Evolutionary conservation across 768 basidiomycete genomes (phyloP).

Genomic region (Steccherinum ochraceum): DNA sequence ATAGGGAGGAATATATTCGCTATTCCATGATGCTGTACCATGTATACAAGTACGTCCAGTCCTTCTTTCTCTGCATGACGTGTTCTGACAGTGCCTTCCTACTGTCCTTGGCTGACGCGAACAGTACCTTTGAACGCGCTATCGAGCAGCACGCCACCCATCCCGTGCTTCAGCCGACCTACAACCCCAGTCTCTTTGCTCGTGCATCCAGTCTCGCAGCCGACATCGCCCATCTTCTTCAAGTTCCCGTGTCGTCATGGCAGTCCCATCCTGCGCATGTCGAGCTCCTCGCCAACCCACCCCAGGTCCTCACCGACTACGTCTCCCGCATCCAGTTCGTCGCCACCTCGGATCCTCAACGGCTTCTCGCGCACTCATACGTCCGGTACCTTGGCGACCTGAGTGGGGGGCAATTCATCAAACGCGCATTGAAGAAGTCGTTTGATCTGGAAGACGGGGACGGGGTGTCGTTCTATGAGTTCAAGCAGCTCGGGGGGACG

Average conservation of each 20-base stretch:
- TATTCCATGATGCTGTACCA: conserved; percentile 78
- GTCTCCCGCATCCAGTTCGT: conserved; percentile 39
- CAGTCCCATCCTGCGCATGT: conserved; percentile 47
- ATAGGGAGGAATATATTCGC: conserved; percentile 58
- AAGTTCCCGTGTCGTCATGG: conserved; percentile 49
- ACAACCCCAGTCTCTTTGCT: conserved; percentile 63
- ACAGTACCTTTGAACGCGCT: conserved; percentile 49
- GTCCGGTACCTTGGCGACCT: conserved; percentile 81
- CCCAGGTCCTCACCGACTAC: conserved; percentile 46
- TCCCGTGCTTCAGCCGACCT: conserved; percentile 58
- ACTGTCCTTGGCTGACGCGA: not conserved
- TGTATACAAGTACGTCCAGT: conserved; percentile 57
- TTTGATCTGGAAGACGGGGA: conserved; percentile 44
- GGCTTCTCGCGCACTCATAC: conserved; percentile 72
- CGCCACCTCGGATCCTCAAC: conserved; percentile 37
- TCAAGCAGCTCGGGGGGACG: conserved; percentile 46
- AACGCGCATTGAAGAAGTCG: conserved; percentile 55
- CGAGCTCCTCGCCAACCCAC: conserved; percentile 38
- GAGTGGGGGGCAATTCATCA: conserved; percentile 71
- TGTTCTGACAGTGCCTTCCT: not conserved
- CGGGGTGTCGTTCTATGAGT: conserved; percentile 60
- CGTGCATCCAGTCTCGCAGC: conserved; percentile 53
- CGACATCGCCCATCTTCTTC: conserved; percentile 61
- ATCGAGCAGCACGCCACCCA: conserved; percentile 56
- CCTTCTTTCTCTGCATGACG: not conserved